These are phyloP conservation scores for Diaporthe sp. DNA, from an alignment of 2,329 filamentous ascomycete genomes.

Conservation along the genomic window DNA sequence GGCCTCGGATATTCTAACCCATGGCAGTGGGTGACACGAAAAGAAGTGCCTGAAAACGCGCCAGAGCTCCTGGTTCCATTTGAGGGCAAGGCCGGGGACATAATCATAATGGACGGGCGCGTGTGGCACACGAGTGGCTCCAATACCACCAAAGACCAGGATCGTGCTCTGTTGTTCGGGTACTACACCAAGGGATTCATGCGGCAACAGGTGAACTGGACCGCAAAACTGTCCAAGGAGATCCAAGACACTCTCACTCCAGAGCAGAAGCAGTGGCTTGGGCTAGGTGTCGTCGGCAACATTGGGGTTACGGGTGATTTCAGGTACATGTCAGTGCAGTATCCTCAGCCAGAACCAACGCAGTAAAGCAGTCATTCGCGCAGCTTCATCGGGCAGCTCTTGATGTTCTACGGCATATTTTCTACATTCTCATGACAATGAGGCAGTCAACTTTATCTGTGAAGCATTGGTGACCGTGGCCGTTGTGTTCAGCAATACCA, in stretches of 20 bases:
- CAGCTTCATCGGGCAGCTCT: too few relatives aligned
- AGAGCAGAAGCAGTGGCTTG: slow-evolving; percentile 50
- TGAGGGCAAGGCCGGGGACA: slow-evolving; percentile 50
- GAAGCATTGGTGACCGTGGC: too few relatives aligned
- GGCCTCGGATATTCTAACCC: fast-evolving
- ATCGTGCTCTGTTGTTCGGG: slow-evolving; percentile 51
- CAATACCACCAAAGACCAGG: slow-evolving; percentile 50
- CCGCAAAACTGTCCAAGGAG: slow-evolving; percentile 48
- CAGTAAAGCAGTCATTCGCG: background rate
- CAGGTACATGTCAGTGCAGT: slow-evolving; percentile 41
- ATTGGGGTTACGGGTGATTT: slow-evolving; percentile 41
- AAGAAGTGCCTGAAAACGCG: slow-evolving; percentile 46
- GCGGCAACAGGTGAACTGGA: slow-evolving; percentile 52
- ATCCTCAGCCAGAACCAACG: slow-evolving; percentile 13
- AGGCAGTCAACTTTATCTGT: too few relatives aligned
- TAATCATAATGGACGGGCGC: slow-evolving; percentile 51
- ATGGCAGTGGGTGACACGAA: slow-evolving; percentile 21
- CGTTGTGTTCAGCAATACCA: too few relatives aligned
- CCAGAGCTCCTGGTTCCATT: slow-evolving; percentile 49
- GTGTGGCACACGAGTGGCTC: slow-evolving; percentile 53
- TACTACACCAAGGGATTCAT: slow-evolving; percentile 51
- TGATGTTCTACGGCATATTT: too few relatives aligned
- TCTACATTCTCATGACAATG: too few relatives aligned
- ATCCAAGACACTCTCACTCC: slow-evolving; percentile 45
- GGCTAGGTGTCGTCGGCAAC: slow-evolving; percentile 43